phyloP scores from a whole-genome alignment of 331 rosid genomes.

The Prunus yedoensis region DNA sequence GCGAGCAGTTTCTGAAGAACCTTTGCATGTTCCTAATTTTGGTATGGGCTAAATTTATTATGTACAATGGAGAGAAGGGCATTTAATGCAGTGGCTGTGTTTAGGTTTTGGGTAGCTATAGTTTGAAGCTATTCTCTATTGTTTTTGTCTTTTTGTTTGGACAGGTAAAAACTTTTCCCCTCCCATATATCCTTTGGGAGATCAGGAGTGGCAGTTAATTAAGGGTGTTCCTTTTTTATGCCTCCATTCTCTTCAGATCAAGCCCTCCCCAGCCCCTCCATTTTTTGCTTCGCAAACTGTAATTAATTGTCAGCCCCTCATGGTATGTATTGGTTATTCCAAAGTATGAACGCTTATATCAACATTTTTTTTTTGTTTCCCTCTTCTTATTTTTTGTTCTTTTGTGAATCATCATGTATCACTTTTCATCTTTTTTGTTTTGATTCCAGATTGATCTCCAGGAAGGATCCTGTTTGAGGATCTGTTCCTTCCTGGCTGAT shows the following conservation, averaged over 20 bases:
- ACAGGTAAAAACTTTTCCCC: slow-evolving; percentile 80
- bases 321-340: slow-evolving; percentile 53
- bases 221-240: slow-evolving; percentile 68
- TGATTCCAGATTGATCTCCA: slow-evolving; percentile 76
- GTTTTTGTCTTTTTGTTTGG: slow-evolving; percentile 42
- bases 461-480: slow-evolving; percentile 91
- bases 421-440: slow-evolving; percentile 15
- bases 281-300: slow-evolving; percentile 85
- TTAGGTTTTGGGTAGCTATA: neutral
- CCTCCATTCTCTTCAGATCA: slow-evolving; percentile 75
- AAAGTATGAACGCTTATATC: neutral
- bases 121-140: slow-evolving; percentile 16
- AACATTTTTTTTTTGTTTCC: neutral
- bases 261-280: slow-evolving; percentile 90
- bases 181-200: slow-evolving; percentile 85
- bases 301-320: slow-evolving; percentile 78
- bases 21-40: slow-evolving; percentile 61
- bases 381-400: neutral
- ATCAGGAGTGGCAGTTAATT: slow-evolving; percentile 64
- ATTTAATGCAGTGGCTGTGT: slow-evolving; percentile 16
- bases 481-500: slow-evolving; percentile 85
- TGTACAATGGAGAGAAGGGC: slow-evolving; percentile 11
- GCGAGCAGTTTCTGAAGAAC: slow-evolving; percentile 46
- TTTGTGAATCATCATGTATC: slow-evolving; percentile 3
- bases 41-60: slow-evolving; percentile 48